Evolutionary conservation across 1,139 yeast genomes (phyloP), one percentile per base, ranked within the genome.

Genomic region (Blastobotrys elegans): DNA sequence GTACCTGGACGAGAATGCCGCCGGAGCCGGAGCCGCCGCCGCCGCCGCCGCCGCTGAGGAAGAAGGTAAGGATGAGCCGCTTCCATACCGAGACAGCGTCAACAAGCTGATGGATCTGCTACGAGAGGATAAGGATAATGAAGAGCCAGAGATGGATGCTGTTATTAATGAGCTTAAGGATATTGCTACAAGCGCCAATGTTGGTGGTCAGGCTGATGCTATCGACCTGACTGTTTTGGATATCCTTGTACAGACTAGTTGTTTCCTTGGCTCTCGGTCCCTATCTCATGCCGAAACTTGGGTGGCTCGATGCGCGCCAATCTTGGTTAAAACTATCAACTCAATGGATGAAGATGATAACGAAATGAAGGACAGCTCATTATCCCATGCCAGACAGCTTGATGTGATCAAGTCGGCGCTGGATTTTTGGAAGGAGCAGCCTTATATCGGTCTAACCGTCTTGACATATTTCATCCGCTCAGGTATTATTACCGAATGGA

Each of bases 261-360:
- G 94, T 42, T 83, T 81, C 59, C 81, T 89, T 52, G 97, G 97
- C 22, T 84, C 88, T 41, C 77, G 97, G 62, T 89, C 97, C 0
- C 76, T 90, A 41, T 86, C 95, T 21, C 95, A 95, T 49, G 89
- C 89, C 36, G 82, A 81, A 47, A 80, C 80, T 56, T 82, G 85
- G 62, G 72, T 88, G 51, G 73, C 75, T 37, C 76, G 82, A 51
- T 76, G 82, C 47, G 67, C 73, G 32, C 73, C 72, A 40, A 74
- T 80, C 49, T 68, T 90, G 54, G 65, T 69, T 49, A 72, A 73
- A 21, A 64, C 81, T 21, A 61, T 76, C 10, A 73, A 42, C 5
- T 47, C 47, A 24, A 48, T 46, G 2, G 50, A 43, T 10, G 51
- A 64, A 20, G 62, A 62, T 2, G 37, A 44, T 60, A 31, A n/a